Evolutionary conservation across 768 basidiomycete genomes (phyloP).

Genomic region (Amylocystis lapponica): DNA sequence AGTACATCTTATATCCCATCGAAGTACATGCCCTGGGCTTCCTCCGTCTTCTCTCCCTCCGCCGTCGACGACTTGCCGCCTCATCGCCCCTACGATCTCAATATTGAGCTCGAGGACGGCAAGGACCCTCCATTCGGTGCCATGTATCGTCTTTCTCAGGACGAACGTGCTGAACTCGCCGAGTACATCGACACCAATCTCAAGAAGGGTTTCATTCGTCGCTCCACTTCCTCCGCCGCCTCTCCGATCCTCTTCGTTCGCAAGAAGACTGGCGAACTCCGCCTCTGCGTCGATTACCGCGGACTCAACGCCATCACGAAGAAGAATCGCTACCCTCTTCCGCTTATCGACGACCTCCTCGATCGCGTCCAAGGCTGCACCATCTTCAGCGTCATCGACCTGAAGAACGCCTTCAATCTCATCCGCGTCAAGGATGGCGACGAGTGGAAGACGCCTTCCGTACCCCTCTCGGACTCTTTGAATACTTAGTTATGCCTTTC

Average conservation of each 20-base stretch:
- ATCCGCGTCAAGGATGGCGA: conserved; percentile 32
- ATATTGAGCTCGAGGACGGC: conserved; percentile 27
- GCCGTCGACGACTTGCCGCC: conserved; percentile 5
- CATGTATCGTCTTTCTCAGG: conserved; percentile 19
- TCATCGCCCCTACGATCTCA: conserved; percentile 4
- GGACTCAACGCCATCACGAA: conserved; percentile 28
- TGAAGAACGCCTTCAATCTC: conserved; percentile 36
- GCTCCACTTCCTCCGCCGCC: conserved; percentile 20
- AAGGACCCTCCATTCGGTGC: conserved; percentile 20
- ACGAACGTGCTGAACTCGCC: conserved; percentile 28
- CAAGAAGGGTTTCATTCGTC: conserved; percentile 23
- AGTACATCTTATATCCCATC: background rate
- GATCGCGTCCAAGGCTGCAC: conserved; percentile 15
- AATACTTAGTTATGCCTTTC: conserved; percentile 31
- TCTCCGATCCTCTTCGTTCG: conserved; percentile 23
- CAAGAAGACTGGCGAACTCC: conserved; percentile 20
- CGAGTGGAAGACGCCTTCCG: conserved; percentile 37
- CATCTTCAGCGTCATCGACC: conserved; percentile 34
- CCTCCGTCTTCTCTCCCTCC: conserved; percentile 8
- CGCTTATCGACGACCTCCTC: conserved; percentile 27
- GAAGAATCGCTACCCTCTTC: conserved; percentile 30
- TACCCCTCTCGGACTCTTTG: conserved; percentile 29
- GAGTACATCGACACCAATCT: conserved; percentile 34
- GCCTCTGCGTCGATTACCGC: conserved; percentile 22
- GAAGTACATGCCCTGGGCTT: conserved; percentile 18